Evolutionary conservation across 495 filamentous ascomycete species (phyloP).

Genomic region (Chaetomidium leptoderma): DNA sequence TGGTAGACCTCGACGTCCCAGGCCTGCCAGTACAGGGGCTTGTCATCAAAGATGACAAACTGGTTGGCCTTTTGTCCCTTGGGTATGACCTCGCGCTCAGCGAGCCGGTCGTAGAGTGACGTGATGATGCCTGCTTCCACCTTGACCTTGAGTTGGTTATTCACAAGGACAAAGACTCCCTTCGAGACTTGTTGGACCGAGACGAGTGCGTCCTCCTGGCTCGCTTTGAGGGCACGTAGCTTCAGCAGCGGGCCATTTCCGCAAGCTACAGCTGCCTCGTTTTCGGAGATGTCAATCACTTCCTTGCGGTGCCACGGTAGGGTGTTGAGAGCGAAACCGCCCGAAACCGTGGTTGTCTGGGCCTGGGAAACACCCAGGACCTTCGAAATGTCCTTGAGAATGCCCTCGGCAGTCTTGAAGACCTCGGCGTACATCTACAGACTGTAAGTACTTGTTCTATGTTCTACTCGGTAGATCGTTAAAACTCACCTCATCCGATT

Average conservation of each 20-base stretch:
- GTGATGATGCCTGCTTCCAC: slow-evolving; percentile 73
- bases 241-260: slow-evolving; percentile 47
- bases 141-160: slow-evolving; percentile 65
- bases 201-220: slow-evolving; percentile 44
- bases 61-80: slow-evolving; percentile 81
- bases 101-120: slow-evolving; percentile 69
- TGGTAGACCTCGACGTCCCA: slow-evolving; percentile 99
- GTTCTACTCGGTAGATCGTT: neutral
- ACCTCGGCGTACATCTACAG: slow-evolving; percentile 68
- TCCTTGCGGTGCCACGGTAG: slow-evolving; percentile 77
- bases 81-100: slow-evolving; percentile 70
- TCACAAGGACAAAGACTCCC: slow-evolving; percentile 74
- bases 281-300: slow-evolving; percentile 57
- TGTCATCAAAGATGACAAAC: slow-evolving; percentile 94
- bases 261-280: slow-evolving; percentile 44
- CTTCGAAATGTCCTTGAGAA: slow-evolving; percentile 65
- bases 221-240: slow-evolving; percentile 46
- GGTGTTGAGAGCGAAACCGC: slow-evolving; percentile 67
- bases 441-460: slow-evolving; percentile 1
- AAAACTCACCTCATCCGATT: slow-evolving; percentile 66
- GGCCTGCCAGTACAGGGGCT: slow-evolving; percentile 97
- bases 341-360: slow-evolving; percentile 29
- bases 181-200: slow-evolving; percentile 60
- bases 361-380: slow-evolving; percentile 56
- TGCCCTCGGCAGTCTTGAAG: slow-evolving; percentile 68